Percentiles rank a stretch among this genome's conserved stretches.
Evolutionary conservation across 2,329 filamentous ascomycete genomes (phyloP).

Genomic region (Onygenales sp.): DNA sequence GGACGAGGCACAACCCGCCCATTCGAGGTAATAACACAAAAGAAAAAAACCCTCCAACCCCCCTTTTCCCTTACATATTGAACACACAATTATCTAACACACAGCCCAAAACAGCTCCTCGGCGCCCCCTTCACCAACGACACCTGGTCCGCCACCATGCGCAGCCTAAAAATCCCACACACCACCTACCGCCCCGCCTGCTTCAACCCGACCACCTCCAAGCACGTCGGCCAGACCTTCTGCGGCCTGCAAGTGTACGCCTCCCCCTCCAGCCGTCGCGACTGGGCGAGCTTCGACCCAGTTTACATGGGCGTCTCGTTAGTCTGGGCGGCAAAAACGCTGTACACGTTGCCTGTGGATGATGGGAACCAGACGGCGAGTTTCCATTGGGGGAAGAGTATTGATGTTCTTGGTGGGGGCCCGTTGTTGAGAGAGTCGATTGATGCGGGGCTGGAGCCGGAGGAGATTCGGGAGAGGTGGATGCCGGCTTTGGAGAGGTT

Average conservation of each 20-base stretch:
- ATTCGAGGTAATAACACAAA: neutral
- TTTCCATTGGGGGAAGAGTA: neutral
- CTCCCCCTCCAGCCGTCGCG: neutral
- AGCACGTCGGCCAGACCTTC: neutral
- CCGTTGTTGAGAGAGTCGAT: neutral
- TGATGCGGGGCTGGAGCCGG: neutral
- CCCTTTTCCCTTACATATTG: neutral
- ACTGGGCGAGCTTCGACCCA: neutral
- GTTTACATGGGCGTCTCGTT: neutral
- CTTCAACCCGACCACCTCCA: neutral
- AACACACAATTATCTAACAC: neutral
- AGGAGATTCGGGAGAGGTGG: neutral
- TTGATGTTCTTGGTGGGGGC: neutral
- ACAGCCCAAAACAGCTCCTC: neutral
- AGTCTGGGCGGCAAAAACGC: neutral
- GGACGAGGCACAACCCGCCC: neutral
- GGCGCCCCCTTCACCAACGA: neutral
- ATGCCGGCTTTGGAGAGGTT: neutral
- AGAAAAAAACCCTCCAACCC: neutral
- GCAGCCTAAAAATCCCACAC: neutral
- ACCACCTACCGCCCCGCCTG: slow-evolving; percentile 1
- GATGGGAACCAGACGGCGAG: neutral
- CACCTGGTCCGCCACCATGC: neutral
- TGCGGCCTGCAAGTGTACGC: neutral
- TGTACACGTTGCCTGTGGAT: neutral